Conservation (phyloP, 192 early-diverging fungal species). For the Coemansia sp. region DNA sequence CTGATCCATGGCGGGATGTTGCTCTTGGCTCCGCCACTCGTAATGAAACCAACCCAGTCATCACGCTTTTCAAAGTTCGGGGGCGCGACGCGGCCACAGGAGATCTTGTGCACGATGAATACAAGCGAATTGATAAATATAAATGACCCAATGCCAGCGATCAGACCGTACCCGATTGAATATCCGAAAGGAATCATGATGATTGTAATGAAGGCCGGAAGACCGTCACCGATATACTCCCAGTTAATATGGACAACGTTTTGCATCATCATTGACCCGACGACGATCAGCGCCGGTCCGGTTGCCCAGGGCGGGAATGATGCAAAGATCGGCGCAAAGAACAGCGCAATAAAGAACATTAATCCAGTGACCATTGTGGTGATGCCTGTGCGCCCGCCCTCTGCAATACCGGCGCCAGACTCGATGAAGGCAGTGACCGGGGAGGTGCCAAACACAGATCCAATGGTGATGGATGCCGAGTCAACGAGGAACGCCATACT, state of each 20-base stretch:
- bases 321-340: slow-evolving; percentile 84
- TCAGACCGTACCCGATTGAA: slow-evolving; percentile 78
- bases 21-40: slow-evolving; percentile 29
- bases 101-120: slow-evolving; percentile 58
- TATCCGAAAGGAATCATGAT: slow-evolving; percentile 79
- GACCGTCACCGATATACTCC: slow-evolving; percentile 72
- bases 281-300: slow-evolving; percentile 75
- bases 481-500: slow-evolving; percentile 74
- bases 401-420: slow-evolving; percentile 79
- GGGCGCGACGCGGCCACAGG: slow-evolving; percentile 56
- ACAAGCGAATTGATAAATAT: slow-evolving; percentile 68
- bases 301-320: slow-evolving; percentile 85
- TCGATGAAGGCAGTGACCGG: slow-evolving; percentile 81
- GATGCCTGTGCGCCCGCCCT: slow-evolving; percentile 77
- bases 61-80: slow-evolving; percentile 44
- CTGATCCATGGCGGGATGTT: slow-evolving; percentile 40
- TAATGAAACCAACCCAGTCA: slow-evolving; percentile 45
- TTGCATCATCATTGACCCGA: slow-evolving; percentile 79
- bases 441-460: slow-evolving; percentile 70
- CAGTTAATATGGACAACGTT: slow-evolving; percentile 73
- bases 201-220: slow-evolving; percentile 78
- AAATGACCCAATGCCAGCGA: slow-evolving; percentile 70
- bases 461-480: slow-evolving; percentile 64
- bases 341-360: slow-evolving; percentile 74
- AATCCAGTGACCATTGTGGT: slow-evolving; percentile 67